A percentile compares a stretch with the other conserved stretches of the same genome.
phyloP scores from a whole-genome alignment of 169 alveolate species.

The Plasmodium relictum region DNA sequence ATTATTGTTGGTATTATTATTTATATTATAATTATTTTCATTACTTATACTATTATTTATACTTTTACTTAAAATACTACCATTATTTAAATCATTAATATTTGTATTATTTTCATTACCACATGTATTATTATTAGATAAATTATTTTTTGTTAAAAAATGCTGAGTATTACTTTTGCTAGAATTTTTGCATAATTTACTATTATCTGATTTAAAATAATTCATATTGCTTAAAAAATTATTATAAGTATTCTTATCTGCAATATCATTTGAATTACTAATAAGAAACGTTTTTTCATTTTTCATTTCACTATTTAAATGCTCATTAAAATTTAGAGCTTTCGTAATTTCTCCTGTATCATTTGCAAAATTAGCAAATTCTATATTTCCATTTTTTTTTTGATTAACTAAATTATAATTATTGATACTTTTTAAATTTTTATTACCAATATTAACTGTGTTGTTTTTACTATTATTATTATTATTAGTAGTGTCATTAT shows the following conservation, averaged over 20 bases:
- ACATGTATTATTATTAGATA: constrained; percentile 6
- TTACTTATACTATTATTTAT: neutral
- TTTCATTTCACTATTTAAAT: constrained; percentile 14
- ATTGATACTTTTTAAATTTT: constrained; percentile 3
- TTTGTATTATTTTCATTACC: too few species aligned
- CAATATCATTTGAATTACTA: neutral
- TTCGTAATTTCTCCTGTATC: constrained; percentile 22
- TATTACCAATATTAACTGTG: neutral
- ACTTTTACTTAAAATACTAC: too few species aligned
- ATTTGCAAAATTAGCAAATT: constrained; percentile 10
- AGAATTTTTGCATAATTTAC: constrained; percentile 18
- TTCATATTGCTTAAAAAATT: constrained; percentile 29
- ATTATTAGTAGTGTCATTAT: too few species aligned
- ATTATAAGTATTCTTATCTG: constrained; percentile 35
- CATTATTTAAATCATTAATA: too few species aligned
- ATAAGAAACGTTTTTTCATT: too few species aligned
- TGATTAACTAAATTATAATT: constrained; percentile 13
- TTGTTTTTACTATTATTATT: neutral
- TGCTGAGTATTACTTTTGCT: constrained; percentile 26
- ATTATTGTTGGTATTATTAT: neutral
- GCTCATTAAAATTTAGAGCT: constrained; percentile 7
- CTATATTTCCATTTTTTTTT: constrained; percentile 40
- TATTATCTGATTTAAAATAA: constrained; percentile 53
- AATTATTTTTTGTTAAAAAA: constrained; percentile 35
- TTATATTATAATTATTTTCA: constrained; percentile 12